Percentiles rank a stretch among this genome's conserved stretches.
Evolutionary conservation across 129 eudicot genomes (phyloP).

Genomic region (Centaurea solstitialis): DNA sequence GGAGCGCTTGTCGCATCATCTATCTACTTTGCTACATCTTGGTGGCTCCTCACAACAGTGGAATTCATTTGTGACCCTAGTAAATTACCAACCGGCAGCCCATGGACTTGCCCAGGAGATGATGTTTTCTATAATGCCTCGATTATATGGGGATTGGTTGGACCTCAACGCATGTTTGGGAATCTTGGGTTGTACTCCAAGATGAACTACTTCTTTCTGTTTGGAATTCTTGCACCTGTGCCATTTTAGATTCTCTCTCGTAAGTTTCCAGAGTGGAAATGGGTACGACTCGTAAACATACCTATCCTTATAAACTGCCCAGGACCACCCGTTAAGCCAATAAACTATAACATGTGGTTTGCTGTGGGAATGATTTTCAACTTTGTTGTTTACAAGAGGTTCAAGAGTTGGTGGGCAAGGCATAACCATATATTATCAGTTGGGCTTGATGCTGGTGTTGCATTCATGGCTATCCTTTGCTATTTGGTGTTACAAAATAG

Average conservation of each 20-base stretch:
- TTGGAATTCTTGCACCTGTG: too few species aligned
- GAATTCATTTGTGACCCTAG: conserved; percentile 60
- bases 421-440: conserved; percentile 77
- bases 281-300: conserved; percentile 57
- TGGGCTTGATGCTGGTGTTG: conserved; percentile 88
- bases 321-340: conserved; percentile 64
- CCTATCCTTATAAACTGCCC: conserved; percentile 64
- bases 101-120: conserved; percentile 90
- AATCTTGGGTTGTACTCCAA: conserved; percentile 61
- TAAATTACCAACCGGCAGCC: conserved; percentile 64
- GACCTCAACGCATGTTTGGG: conserved; percentile 80
- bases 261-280: conserved; percentile 61
- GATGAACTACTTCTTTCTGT: conserved; percentile 83
- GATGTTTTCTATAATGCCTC: conserved; percentile 89
- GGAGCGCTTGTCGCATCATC: conserved; percentile 55
- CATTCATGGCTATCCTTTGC: conserved; percentile 78
- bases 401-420: conserved; percentile 81
- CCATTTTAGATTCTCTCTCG: conserved; percentile 69
- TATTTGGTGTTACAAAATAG: conserved; percentile 60
- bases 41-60: conserved; percentile 79
- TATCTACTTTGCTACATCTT: conserved; percentile 64
- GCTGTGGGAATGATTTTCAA: conserved; percentile 68
- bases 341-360: conserved; percentile 73
- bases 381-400: conserved; percentile 56
- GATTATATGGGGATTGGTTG: conserved; percentile 86